Percentiles rank a stretch among this genome's conserved stretches.
Conservation (phyloP, 208 protist genomes). For the Leptomonas pyrrhocoris region DNA sequence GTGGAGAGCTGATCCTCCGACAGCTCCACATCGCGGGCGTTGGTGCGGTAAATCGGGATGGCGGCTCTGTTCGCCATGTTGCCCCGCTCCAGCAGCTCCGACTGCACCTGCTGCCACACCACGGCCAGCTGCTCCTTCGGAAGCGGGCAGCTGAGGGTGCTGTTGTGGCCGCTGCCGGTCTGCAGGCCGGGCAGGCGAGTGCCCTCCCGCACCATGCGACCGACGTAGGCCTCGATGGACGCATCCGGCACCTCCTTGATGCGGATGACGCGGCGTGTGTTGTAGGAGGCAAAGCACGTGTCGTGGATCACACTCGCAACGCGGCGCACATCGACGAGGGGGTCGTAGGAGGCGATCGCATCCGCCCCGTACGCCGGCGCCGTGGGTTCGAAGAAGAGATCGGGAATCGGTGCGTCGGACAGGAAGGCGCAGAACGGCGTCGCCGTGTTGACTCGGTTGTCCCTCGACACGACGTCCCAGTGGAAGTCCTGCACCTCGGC, state of each 20-base stretch:
- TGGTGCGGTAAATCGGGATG: slow-evolving; percentile 65
- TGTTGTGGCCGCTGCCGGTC: slow-evolving; percentile 21
- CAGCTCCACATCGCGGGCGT: slow-evolving; percentile 40
- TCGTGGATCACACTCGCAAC: slow-evolving; percentile 47
- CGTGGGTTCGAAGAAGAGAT: slow-evolving; percentile 50
- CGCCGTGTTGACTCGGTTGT: not conserved
- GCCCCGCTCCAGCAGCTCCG: slow-evolving; percentile 31
- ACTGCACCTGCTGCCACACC: slow-evolving; percentile 58
- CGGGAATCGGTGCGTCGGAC: slow-evolving; percentile 43
- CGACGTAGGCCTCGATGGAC: slow-evolving; percentile 35
- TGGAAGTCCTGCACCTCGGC: slow-evolving; percentile 43
- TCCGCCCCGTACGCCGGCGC: slow-evolving; percentile 34
- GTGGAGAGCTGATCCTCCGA: slow-evolving; percentile 40
- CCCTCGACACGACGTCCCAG: slow-evolving; percentile 27
- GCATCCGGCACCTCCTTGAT: slow-evolving; percentile 37
- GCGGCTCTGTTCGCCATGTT: slow-evolving; percentile 45
- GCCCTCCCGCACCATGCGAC: slow-evolving; percentile 18
- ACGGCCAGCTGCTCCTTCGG: slow-evolving; percentile 60
- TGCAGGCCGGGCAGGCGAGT: slow-evolving; percentile 17
- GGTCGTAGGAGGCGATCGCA: slow-evolving; percentile 32
- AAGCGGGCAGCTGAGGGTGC: slow-evolving; percentile 45
- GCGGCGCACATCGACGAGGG: slow-evolving; percentile 37
- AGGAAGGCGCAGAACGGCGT: slow-evolving; percentile 52
- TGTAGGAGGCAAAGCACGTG: slow-evolving; percentile 46
- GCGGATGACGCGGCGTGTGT: slow-evolving; percentile 40